These are phyloP conservation scores for Silene vulgaris DNA, from an alignment of 179 eudicot species.

Conservation along the genomic window DNA sequence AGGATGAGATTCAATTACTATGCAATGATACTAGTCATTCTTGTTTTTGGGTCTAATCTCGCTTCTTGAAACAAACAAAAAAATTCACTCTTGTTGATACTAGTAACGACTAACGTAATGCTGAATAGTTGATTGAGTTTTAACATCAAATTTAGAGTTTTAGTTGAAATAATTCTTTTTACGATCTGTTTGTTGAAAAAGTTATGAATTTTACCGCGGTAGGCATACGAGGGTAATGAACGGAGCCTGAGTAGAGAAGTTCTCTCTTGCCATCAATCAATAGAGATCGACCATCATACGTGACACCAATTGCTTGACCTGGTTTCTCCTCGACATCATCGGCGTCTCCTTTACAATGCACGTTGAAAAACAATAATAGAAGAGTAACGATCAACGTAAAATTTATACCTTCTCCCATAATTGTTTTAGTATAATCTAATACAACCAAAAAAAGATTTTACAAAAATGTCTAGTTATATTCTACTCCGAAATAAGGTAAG, in stretches of 20 bases:
- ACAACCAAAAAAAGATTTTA: neutral
- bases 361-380: constrained; percentile 19
- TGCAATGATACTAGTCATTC: too few relatives aligned
- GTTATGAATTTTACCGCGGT: constrained; percentile 39
- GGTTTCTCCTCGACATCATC: constrained; percentile 17
- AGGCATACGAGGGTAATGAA: constrained; percentile 75
- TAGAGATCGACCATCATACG: constrained; percentile 61
- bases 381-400: constrained; percentile 21
- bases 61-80: too few relatives aligned
- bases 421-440: neutral
- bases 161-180: neutral
- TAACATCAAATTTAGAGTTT: neutral
- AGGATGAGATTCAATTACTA: neutral
- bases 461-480: neutral
- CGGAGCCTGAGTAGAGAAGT: constrained; percentile 64
- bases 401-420: constrained; percentile 21
- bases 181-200: neutral
- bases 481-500: too few relatives aligned
- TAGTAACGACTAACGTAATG: too few relatives aligned
- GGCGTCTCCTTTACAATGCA: constrained; percentile 14
- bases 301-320: constrained; percentile 27
- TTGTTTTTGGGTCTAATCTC: too few relatives aligned
- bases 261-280: constrained; percentile 54
- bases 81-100: too few relatives aligned
- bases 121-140: neutral